Evolutionary conservation across 495 filamentous ascomycete genomes (phyloP), one percentile per base, ranked within the genome.

Genomic region (Bathelium albidoporum): DNA sequence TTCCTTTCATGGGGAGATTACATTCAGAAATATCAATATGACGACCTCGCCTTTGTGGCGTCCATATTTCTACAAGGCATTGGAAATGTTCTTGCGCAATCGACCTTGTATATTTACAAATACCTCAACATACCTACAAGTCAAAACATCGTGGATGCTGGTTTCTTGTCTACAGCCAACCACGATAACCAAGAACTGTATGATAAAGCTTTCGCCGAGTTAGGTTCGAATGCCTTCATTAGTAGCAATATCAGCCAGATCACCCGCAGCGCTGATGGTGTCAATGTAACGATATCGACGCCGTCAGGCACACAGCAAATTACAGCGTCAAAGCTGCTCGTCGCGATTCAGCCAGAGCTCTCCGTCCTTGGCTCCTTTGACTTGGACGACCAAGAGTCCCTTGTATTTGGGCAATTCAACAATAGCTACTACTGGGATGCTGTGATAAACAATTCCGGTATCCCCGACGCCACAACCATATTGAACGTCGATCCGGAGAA

Each of bases 151-250:
- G 36, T 74, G 0, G 29, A 20, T 1, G 59, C 24, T 12, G 71
- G 70, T 1, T 5, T 76, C 61, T 34, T 78, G 7, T 72, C 70
- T 7, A 76, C 74, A 0, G 67, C 69, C 2, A 65, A 61, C 2
- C 69, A 73, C 32, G 69, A 81, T 63, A 76, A 76, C 59, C 68
- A 75, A 59, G 74, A 78, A 34, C 65, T 82, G 5, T 82, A 80
- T 64, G 62, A 69, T 3, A 73, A 72, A 5, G 79, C 76, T 0
- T 62, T 64, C 0, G 61, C 62, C 0, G 43, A 72, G 0, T 71
- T 81, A 0, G 72, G 72, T 0, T 61, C 61, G 0, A 72, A 72
- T 53, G 71, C 65, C 2, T 61, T 79, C 0, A 64, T 76, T 16
- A 71, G 61, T 52, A 69, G 66, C 36, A 66, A 67, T 20, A 74